Evolutionary conservation across 768 basidiomycete species (phyloP), one percentile per base, ranked within the genome.

Genomic region (Strobilomyces echinocephalus): DNA sequence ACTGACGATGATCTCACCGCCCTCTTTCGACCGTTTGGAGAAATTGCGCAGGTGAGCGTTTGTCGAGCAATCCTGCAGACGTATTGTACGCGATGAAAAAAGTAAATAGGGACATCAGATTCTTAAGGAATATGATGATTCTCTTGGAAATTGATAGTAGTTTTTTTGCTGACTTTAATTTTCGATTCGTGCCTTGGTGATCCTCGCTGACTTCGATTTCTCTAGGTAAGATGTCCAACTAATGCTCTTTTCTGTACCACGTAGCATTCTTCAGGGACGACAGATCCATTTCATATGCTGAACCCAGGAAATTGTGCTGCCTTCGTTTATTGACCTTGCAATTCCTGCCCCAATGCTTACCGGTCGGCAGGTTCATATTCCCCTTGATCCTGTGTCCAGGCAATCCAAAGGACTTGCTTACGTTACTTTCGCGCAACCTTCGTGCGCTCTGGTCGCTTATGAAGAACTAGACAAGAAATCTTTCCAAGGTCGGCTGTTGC

Each of bases 401-500:
- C 68, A 75, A 31, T 62, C 79, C 0, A 84, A 85, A 60, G 87
- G 86, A 12, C 71, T 87, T 1, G 86, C 80, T 1, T 88, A 82
- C 58, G 74, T 86, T 31, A 73, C 76, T 3, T 88, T 78, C 53
- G 65, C 58, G 8, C 66, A 73, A 2, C 65, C 81, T 0, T 54
- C 71, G 4, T 68, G 73, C 15, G 86, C 87, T 0, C 61, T 93
- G 1, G 71, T 77, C 0, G 97, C 95, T 0, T 92, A 85, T 60
- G 79, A 85, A 52, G 76, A 76, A 0, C 77, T 97, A 33, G 95
- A 98, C 66, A 84, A 83, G 52, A 85, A 78, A 35, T 84, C 91
- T 0, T 94, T 97, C 69, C 93, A 95, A 71, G 97, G 97, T 4
- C 84, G 97, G 28, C 69, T 98, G 0, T 68, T 99, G 2, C 97